phyloP scores from a whole-genome alignment of 2,329 filamentous ascomycete genomes.

The Cladosporium sp. region DNA sequence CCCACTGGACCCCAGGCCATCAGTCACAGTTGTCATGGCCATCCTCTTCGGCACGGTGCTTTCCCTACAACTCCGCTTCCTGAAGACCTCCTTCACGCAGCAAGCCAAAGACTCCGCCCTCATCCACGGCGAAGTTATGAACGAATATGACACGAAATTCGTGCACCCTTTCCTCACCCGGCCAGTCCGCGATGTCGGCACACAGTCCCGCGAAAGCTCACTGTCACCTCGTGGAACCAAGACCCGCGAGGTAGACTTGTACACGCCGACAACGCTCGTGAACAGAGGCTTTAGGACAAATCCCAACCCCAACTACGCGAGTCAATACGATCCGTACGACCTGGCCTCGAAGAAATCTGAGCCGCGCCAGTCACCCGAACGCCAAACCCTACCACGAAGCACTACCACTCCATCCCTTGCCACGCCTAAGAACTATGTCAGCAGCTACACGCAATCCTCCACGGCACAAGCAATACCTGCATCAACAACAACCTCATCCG shows the following conservation, averaged over 20 bases:
- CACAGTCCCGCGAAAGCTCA: constrained; percentile 59
- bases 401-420: constrained; percentile 14
- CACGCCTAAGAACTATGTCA: constrained; percentile 24
- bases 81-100: constrained; percentile 72
- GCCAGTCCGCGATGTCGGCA: constrained; percentile 71
- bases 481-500: constrained; percentile 23
- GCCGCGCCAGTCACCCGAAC: constrained; percentile 13
- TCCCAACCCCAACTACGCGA: constrained; percentile 75
- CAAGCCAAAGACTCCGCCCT: constrained; percentile 80
- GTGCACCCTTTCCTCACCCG: constrained; percentile 87
- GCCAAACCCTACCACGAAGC: constrained; percentile 1
- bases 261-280: constrained; percentile 60
- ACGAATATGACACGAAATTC: constrained; percentile 94
- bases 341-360: constrained; percentile 19
- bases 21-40: constrained; percentile 78
- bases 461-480: constrained; percentile 32
- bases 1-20: constrained; percentile 72
- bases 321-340: constrained; percentile 61
- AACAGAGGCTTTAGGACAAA: constrained; percentile 76
- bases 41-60: constrained; percentile 72
- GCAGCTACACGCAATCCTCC: constrained; percentile 32
- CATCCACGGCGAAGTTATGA: constrained; percentile 86
- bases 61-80: constrained; percentile 69
- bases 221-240: constrained; percentile 27
- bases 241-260: constrained; percentile 53